Conservation (phyloP, 495 filamentous ascomycete species). For the Penicillium arizonense region DNA sequence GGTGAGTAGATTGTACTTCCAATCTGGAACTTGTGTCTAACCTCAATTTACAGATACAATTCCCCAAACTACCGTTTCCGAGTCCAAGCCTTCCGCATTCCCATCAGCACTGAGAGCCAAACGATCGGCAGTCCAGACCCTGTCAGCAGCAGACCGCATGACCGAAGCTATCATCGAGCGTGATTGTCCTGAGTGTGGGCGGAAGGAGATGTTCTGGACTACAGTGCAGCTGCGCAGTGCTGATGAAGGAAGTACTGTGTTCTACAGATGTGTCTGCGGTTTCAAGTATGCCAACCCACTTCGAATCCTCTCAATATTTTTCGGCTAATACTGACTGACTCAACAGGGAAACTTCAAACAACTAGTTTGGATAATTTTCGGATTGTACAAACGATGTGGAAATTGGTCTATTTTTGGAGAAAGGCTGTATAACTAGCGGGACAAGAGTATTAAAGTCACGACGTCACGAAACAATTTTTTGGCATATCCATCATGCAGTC, state of each 20-base stretch:
- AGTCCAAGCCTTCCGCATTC: slow-evolving; percentile 81
- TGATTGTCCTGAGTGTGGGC: slow-evolving; percentile 77
- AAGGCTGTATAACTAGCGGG: slow-evolving; percentile 25
- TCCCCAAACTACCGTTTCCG: slow-evolving; percentile 76
- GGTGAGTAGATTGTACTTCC: slow-evolving; percentile 47
- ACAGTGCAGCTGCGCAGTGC: slow-evolving; percentile 86
- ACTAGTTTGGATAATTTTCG: slow-evolving; percentile 27
- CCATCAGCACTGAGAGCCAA: slow-evolving; percentile 84
- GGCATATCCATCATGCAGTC: slow-evolving; percentile 33
- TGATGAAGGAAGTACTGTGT: slow-evolving; percentile 91
- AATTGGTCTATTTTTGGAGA: slow-evolving; percentile 21
- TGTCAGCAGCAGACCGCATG: slow-evolving; percentile 74
- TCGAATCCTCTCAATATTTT: neutral
- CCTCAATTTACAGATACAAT: slow-evolving; percentile 59
- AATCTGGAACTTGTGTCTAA: neutral
- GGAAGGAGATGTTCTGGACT: slow-evolving; percentile 79
- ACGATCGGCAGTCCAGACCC: slow-evolving; percentile 77
- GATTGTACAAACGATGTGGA: slow-evolving; percentile 24
- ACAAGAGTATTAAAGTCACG: slow-evolving; percentile 31
- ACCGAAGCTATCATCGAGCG: slow-evolving; percentile 70
- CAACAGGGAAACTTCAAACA: slow-evolving; percentile 41
- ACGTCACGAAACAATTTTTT: slow-evolving; percentile 28
- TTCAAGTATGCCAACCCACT: slow-evolving; percentile 61
- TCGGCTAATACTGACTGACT: slow-evolving; percentile 17
- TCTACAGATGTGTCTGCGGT: slow-evolving; percentile 84